Base-by-base conservation (phyloP, 345 rosid species). In the Euphorbia peplus region DNA sequence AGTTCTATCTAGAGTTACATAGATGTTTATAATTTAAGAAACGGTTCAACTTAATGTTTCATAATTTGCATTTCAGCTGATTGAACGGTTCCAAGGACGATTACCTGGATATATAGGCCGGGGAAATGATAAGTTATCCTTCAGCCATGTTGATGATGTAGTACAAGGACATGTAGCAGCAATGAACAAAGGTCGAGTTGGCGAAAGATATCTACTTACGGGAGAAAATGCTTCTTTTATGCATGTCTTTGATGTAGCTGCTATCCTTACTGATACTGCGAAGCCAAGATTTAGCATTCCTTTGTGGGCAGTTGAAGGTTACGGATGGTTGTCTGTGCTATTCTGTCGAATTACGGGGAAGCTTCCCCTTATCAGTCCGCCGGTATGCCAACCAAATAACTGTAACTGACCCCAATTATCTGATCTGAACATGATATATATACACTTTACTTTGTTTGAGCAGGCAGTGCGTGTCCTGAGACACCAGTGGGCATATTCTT, bases 401-500 rank as follows among this genome's bases (percentile, higher is more conserved):
- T 44, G 50, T 18, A 44, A 44, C 37, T 32, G 37, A 32, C 35
- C 37, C 37, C 48, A 19, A 9, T 53, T 5, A 16, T 50, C 39
- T 46, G 54, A 15, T 60, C 19, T 14, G 44, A 35, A 30, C 12
- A 30, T 24, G 6, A 8, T 18, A 19, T 39, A 5, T 26, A 41
- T 15, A 29, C 63, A 28, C 16, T 39, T 32, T 55, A 52, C 60
- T 59, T 8, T 14, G 28, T 64, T 58, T 77, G 78, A 66, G 79
- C 90, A 91, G 96, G 76, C 90, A n/a, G 92, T 80, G 59, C 69
- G 73, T 28, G 87, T 89, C 56, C 78, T 91, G 67, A 79, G 91
- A 71, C 97, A 87, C 75, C 92, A 91, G 41, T 88, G 98, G 97
- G 87, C 90, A 29, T 89, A 88, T 78, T 87, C 93, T 55, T 91